A percentile compares a stretch with the other conserved stretches of the same genome.
Conservation (phyloP, 2,329 filamentous ascomycete genomes). For the Botryotinia convoluta region DNA sequence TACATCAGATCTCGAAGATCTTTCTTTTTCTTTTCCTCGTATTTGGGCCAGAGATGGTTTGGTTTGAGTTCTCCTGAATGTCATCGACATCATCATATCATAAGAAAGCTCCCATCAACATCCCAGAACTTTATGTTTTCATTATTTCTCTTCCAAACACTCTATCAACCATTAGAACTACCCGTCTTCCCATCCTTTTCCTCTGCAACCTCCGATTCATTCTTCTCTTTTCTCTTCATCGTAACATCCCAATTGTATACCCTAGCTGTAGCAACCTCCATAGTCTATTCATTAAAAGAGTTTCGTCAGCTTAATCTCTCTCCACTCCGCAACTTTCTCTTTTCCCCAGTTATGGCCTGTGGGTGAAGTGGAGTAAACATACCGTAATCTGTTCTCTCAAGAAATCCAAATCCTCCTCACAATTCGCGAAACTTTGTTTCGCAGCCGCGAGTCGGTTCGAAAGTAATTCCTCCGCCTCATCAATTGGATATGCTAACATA, state of each 20-base stretch:
- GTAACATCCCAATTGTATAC: constrained; percentile 99
- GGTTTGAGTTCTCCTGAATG: constrained; percentile 18
- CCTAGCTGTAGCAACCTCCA: constrained; percentile 92
- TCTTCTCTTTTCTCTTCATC: constrained; percentile 88
- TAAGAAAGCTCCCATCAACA: background rate
- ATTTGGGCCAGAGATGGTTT: background rate
- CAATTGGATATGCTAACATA: constrained; percentile 91
- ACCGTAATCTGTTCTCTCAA: constrained; percentile 95
- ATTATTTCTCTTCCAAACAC: constrained; percentile 17
- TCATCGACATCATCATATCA: constrained; percentile 6
- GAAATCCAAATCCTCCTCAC: constrained; percentile 95
- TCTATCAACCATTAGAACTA: constrained; percentile 35
- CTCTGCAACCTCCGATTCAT: constrained; percentile 51
- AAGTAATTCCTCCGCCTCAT: constrained; percentile 79
- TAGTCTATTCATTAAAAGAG: constrained; percentile 37
- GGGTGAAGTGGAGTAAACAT: constrained; percentile 38
- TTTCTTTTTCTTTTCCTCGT: background rate
- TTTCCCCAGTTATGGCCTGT: background rate
- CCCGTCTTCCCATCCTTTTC: constrained; percentile 36
- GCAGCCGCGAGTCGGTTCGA: constrained; percentile 75
- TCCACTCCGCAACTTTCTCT: background rate
- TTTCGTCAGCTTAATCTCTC: constrained; percentile 20
- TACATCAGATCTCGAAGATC: constrained; percentile 8
- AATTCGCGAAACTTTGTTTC: constrained; percentile 76
- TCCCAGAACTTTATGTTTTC: constrained; percentile 11